Base-by-base conservation (phyloP, 139 green algal species). In the Medakamo hakoo region DNA sequence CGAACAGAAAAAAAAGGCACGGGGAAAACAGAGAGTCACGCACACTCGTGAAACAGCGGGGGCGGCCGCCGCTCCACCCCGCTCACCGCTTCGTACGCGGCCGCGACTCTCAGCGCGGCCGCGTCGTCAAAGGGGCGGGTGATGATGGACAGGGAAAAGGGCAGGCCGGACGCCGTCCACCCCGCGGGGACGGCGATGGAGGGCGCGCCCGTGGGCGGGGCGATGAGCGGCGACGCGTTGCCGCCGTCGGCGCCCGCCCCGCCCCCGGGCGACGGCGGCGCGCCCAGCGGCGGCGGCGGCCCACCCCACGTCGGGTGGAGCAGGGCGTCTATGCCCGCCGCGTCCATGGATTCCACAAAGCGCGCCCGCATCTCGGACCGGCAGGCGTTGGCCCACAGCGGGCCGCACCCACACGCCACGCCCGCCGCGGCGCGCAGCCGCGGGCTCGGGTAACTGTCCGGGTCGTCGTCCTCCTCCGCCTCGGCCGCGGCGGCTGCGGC, bases 121-220 rank as follows among this genome's bases (percentile, higher is more conserved):
- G n/a, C n/a, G n/a, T n/a, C n/a, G n/a, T n/a, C n/a, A n/a, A n/a
- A 9, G 40, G 40, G 40, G 9, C 40, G 40, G 9, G 9, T 16
- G 9, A 52, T 16, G 40, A 52, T 9, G 9, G 9, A 16, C 40
- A 52, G 40, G 9, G 40, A 52, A 9, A 52, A 9, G 9, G 40
- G 40, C 40, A 52, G 40, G n/a, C 40, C 40, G 40, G 9, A 9
- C 16, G 40, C 62, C 3, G 57, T 60, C n/a, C 56, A 63, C 40
- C 68, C 68, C 62, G 68, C 68, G 29, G 68, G 68, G 48, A 73
- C 62, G 2, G 62, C 63, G 25, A 73, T 65, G 14, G 68, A 58
- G 0, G 68, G 68, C 2, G 62, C 25, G 4, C 68, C 68, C 22
- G 63, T 68, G 56, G 64, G 57, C 0, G 68, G 68, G 27, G 68